Evolutionary conservation across 83 land plant species (phyloP), one percentile per base, ranked within the genome.

Genomic region (Isoetes engelmannii): DNA sequence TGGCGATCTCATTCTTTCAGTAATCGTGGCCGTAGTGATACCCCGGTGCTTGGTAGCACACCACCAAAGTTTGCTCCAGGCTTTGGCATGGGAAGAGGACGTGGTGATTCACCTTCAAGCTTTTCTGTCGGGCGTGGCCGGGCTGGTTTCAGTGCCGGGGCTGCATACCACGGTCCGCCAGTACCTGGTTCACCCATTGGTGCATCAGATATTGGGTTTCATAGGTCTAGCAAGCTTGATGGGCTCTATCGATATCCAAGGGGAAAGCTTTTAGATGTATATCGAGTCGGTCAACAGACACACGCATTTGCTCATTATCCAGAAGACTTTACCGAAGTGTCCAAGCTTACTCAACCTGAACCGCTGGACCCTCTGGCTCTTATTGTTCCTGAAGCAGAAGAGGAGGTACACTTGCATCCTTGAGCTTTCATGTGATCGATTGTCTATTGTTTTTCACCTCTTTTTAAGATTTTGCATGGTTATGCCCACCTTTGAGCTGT

Each of bases 311-410:
- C 53, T 60, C 75, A 79, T 56, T 63, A 61, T n/a, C 71, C 83
- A 44, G 95, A 85, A 58, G 92, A 75, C 13, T 80, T 89, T 77
- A 63, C 51, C 4, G 84, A 87, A 79, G 83, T 85, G 48, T 80
- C 85, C 70, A 77, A 80, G 68, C 78, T 96, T 19, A 84, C 93
- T 5, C 81, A 74, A 56, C 65, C 61, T 13, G 86, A 87, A 21
- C 70, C 84, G 28, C 44, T 81, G 57, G 95, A 89, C 69, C 99
- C 99, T 44, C 56, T 96, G 51, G 97, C 94, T 57, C 80, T 96
- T 76, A 84, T 73, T 62, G 75, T 85, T 8, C 97, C 94, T 20
- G 83, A 75, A 63, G 51, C 71, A 63, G 99, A 96, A 13, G 99
- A 96, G 81, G 77, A 80, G 94, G 99, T 95, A 81, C 57, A 28